Percentiles rank a stretch among this genome's conserved stretches.
Conservation (phyloP, 2,329 filamentous ascomycete genomes). For the Chlorencoelia australis region DNA sequence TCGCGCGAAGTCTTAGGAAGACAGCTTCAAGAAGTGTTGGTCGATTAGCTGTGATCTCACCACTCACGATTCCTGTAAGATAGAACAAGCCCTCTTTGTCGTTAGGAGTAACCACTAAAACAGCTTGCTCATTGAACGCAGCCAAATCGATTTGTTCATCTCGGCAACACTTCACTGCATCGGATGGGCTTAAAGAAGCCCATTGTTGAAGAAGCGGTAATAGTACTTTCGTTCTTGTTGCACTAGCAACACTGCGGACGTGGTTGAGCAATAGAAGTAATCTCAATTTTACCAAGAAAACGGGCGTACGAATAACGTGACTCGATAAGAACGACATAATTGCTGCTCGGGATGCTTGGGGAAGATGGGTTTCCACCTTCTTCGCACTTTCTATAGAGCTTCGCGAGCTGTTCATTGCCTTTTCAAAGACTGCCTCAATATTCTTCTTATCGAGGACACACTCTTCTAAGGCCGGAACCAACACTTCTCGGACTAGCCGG, state of each 20-base stretch:
- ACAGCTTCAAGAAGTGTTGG: conserved; percentile 48
- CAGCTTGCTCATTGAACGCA: conserved; percentile 42
- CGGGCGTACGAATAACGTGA: conserved; percentile 59
- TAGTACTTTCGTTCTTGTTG: conserved; percentile 63
- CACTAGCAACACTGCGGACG: conserved; percentile 59
- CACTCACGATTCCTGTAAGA: conserved; percentile 40
- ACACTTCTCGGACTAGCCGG: conserved; percentile 52
- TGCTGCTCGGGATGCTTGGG: conserved; percentile 51
- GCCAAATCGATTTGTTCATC: conserved; percentile 36
- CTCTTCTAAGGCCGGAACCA: conserved; percentile 76
- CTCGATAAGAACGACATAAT: conserved; percentile 64
- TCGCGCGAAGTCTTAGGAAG: conserved; percentile 57
- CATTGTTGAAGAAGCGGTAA: conserved; percentile 65
- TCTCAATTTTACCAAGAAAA: conserved; percentile 57
- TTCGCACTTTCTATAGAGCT: conserved; percentile 31
- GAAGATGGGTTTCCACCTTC: conserved; percentile 37
- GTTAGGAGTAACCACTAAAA: conserved; percentile 42
- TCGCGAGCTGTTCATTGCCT: conserved; percentile 44
- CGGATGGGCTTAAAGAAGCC: conserved; percentile 43
- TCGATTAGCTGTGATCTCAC: conserved; percentile 34
- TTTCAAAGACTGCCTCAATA: conserved; percentile 53
- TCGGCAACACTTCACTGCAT: conserved; percentile 40
- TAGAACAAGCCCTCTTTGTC: conserved; percentile 47
- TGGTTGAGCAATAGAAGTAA: conserved; percentile 64
- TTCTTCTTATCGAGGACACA: conserved; percentile 71